These are phyloP conservation scores for Colletotrichum plurivorum DNA, from an alignment of 2,329 filamentous ascomycete species.

Conservation along the genomic window DNA sequence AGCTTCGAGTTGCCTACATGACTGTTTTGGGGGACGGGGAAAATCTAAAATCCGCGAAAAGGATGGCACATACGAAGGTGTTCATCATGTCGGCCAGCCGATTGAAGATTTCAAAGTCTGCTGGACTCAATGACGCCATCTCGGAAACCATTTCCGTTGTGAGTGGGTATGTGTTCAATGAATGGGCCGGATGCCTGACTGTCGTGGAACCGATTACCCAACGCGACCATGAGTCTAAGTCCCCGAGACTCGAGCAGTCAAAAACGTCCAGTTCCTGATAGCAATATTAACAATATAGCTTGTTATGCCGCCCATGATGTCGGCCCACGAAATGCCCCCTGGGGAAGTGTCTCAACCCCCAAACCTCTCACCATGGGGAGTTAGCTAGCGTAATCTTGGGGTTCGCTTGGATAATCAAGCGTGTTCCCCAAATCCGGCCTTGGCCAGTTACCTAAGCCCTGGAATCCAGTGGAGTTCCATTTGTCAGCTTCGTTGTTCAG, in stretches of 20 bases:
- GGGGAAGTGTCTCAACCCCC: background rate
- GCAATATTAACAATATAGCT: too few relatives aligned
- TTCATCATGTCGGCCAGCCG: slow-evolving; percentile 81
- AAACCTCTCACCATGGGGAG: background rate
- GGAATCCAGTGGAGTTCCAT: background rate
- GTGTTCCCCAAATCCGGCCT: background rate
- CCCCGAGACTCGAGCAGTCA: too few relatives aligned
- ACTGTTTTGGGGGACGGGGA: too few relatives aligned
- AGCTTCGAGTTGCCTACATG: too few relatives aligned
- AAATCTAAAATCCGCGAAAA: background rate
- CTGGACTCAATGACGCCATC: slow-evolving; percentile 72
- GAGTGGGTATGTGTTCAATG: too few relatives aligned
- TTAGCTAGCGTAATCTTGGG: background rate
- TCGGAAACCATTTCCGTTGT: background rate
- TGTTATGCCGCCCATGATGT: too few relatives aligned
- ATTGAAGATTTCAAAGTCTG: slow-evolving; percentile 80
- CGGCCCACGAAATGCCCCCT: too few relatives aligned
- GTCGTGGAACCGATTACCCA: too few relatives aligned
- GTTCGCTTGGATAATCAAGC: background rate
- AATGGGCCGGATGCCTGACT: too few relatives aligned
- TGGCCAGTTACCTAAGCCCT: background rate
- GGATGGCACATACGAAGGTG: slow-evolving; percentile 68
- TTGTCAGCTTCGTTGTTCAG: background rate
- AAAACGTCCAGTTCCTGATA: too few relatives aligned
- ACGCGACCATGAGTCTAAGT: too few relatives aligned